A percentile compares a stretch with the other conserved stretches of the same genome.
These are phyloP conservation scores for Skeletonema grethae DNA, from an alignment of 108 stramenopile species.

Conservation along the genomic window DNA sequence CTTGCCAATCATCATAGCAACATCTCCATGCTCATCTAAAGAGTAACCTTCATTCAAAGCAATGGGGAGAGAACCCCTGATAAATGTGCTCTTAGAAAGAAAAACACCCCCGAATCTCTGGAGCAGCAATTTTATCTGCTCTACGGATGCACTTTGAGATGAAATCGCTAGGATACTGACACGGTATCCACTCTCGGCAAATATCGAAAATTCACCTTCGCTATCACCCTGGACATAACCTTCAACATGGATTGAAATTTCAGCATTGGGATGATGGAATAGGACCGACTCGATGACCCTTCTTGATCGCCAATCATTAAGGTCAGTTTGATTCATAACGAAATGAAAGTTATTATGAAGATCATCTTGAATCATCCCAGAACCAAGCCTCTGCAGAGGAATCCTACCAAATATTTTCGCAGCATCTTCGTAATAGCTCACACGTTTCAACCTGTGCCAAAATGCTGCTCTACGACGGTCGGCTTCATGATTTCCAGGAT, in stretches of 20 bases:
- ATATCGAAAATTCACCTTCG: neutral
- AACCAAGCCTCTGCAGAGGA: constrained; percentile 2
- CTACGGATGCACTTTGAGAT: neutral
- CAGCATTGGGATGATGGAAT: constrained; percentile 3
- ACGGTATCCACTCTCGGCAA: neutral
- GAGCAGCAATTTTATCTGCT: neutral
- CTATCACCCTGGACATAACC: neutral
- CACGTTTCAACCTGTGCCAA: constrained; percentile 5
- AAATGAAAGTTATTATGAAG: constrained; percentile 10
- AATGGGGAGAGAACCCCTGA: neutral
- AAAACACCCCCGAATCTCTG: neutral
- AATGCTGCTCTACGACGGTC: constrained; percentile 4
- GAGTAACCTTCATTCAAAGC: constrained; percentile 4
- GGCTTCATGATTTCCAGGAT: constrained; percentile 9
- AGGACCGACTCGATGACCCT: neutral
- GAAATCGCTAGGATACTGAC: neutral
- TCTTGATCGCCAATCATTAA: constrained; percentile 5
- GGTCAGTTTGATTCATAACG: constrained; percentile 3
- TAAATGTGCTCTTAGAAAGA: neutral
- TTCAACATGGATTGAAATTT: constrained; percentile 1
- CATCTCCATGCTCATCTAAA: constrained; percentile 1
- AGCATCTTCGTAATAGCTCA: constrained; percentile 10
- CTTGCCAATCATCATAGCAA: constrained; percentile 1
- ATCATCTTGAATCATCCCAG: neutral
- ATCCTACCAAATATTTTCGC: constrained; percentile 3